Percentiles rank a stretch among this genome's conserved stretches.
Conservation (phyloP, 2,329 filamentous ascomycete species). For the Stachybotrys echinatus region DNA sequence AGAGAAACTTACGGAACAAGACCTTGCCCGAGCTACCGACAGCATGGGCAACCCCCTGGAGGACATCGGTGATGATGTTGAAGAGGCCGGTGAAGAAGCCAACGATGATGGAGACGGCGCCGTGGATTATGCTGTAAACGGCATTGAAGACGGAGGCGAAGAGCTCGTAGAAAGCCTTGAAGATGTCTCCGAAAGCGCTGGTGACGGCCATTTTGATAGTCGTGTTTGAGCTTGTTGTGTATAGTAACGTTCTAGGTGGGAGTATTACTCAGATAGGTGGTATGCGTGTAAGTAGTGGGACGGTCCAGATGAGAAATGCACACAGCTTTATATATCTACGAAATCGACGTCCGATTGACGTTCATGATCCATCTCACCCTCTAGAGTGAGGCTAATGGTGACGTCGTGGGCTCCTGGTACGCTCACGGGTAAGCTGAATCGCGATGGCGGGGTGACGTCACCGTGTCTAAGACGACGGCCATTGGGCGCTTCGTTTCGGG, state of each 20-base stretch:
- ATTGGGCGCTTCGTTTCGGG: no score
- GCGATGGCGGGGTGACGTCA: neutral
- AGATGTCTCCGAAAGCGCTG: conserved; percentile 28
- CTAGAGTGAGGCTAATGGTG: neutral
- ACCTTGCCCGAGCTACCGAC: conserved; percentile 34
- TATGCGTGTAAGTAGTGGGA: neutral
- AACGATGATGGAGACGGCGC: conserved; percentile 24
- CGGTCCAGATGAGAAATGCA: neutral
- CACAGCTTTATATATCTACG: neutral
- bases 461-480: neutral
- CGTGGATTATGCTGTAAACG: conserved; percentile 26
- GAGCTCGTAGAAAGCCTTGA: conserved; percentile 37
- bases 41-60: conserved; percentile 28
- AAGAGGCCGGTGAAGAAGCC: conserved; percentile 31
- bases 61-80: conserved; percentile 26
- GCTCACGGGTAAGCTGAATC: neutral
- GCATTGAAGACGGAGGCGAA: conserved; percentile 29
- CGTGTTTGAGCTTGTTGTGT: neutral
- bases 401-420: neutral
- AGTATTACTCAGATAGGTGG: neutral
- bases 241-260: neutral
- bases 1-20: conserved; percentile 25
- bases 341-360: no score
- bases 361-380: no score
- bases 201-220: conserved; percentile 25